Conservation (phyloP, 306 rosid genomes). For the Pueraria montana region DNA sequence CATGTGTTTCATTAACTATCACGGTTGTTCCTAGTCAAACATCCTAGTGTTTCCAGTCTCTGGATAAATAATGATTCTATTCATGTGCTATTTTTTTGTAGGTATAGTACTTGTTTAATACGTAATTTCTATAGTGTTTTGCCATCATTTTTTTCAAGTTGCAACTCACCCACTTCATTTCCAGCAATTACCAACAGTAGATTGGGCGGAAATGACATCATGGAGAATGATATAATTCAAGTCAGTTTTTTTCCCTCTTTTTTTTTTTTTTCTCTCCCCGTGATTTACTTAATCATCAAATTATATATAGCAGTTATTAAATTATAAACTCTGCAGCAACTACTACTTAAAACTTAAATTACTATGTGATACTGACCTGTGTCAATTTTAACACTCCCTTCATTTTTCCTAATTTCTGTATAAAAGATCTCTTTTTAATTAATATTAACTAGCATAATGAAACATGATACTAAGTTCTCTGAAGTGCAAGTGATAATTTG, state of each 20-base stretch:
- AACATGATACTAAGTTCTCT: conserved; percentile 10
- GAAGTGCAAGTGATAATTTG: background rate
- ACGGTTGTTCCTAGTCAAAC: background rate
- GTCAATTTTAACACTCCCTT: conserved; percentile 18
- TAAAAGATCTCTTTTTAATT: background rate
- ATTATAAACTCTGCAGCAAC: conserved; percentile 3
- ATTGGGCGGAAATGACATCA: conserved; percentile 83
- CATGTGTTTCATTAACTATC: conserved; percentile 14
- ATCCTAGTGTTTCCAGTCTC: conserved; percentile 24
- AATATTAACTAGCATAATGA: conserved; percentile 10
- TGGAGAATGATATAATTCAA: conserved; percentile 76
- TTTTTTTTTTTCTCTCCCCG: background rate
- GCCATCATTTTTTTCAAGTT: conserved; percentile 57
- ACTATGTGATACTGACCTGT: background rate
- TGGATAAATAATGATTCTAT: conserved; percentile 32
- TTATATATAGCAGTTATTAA: background rate
- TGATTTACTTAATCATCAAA: conserved; percentile 35
- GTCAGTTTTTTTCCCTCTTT: conserved; percentile 57
- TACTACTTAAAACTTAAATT: background rate
- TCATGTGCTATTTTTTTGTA: conserved; percentile 41
- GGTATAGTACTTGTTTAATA: conserved; percentile 61
- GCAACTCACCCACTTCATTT: conserved; percentile 75
- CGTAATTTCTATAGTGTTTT: conserved; percentile 55
- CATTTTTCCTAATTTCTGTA: background rate
- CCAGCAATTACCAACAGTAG: conserved; percentile 85